phyloP scores from a whole-genome alignment of 495 filamentous ascomycete species.

The Talaromyces adpressus region DNA sequence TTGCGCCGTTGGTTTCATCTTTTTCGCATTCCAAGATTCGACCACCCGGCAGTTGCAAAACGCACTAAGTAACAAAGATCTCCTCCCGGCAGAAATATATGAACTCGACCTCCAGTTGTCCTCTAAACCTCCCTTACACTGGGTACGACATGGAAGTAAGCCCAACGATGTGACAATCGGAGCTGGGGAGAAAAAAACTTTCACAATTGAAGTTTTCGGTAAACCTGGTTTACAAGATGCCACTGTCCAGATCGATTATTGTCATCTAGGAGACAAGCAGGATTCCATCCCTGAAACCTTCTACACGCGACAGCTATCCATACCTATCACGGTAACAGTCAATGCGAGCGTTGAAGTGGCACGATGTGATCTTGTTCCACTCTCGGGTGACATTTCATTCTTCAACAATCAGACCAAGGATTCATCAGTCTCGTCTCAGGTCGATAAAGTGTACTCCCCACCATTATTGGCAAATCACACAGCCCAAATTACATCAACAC shows the following conservation, averaged over 20 bases:
- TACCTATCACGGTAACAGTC: conserved; percentile 82
- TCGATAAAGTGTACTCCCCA: not conserved
- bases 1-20: conserved; percentile 70
- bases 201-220: conserved; percentile 78
- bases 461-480: conserved; percentile 12
- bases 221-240: conserved; percentile 79
- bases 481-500: conserved; percentile 31
- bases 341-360: conserved; percentile 80
- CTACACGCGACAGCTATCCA: conserved; percentile 74
- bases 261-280: conserved; percentile 55
- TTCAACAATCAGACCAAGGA: conserved; percentile 20
- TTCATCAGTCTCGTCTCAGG: not conserved
- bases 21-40: conserved; percentile 86
- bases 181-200: conserved; percentile 60
- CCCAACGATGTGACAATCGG: conserved; percentile 48
- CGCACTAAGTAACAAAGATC: conserved; percentile 66
- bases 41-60: conserved; percentile 69
- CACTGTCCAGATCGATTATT: conserved; percentile 79
- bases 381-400: conserved; percentile 52
- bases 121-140: conserved; percentile 64
- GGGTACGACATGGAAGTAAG: conserved; percentile 47
- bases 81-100: conserved; percentile 69
- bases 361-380: conserved; percentile 70
- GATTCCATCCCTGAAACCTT: conserved; percentile 63
- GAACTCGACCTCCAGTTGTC: conserved; percentile 75